Percentiles rank a stretch among this genome's conserved stretches.
Evolutionary conservation across 192 early-diverging fungal species (phyloP).

Genomic region (Gryganskiella cystojenkinii): DNA sequence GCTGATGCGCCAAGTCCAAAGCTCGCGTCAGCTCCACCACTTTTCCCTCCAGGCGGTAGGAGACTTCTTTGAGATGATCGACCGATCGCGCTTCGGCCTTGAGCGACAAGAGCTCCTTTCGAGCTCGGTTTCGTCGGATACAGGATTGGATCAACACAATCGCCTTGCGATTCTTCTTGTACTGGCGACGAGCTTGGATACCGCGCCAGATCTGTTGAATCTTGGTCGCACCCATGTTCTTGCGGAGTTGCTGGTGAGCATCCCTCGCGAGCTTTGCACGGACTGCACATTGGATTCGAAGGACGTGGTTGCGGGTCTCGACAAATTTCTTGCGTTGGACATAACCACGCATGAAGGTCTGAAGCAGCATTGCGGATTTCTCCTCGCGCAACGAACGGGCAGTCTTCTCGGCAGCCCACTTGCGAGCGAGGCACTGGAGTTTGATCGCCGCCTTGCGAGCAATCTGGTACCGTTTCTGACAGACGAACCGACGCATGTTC

Average conservation of each 20-base stretch:
- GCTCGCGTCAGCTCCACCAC: constrained; percentile 93
- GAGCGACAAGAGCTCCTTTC: constrained; percentile 72
- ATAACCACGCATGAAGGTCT: constrained; percentile 76
- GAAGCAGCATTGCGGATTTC: constrained; percentile 79
- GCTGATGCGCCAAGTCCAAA: constrained; percentile 73
- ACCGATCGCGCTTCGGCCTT: constrained; percentile 91
- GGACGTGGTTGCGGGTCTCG: constrained; percentile 59
- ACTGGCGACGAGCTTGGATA: constrained; percentile 67
- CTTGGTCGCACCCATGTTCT: constrained; percentile 74
- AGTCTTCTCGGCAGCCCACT: constrained; percentile 63
- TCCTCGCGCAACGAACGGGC: constrained; percentile 68
- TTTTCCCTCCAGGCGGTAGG: constrained; percentile 95
- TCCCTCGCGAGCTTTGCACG: constrained; percentile 75
- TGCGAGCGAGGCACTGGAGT: constrained; percentile 76
- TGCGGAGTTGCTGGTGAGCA: constrained; percentile 66
- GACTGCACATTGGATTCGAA: constrained; percentile 71
- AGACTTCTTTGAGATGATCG: constrained; percentile 93
- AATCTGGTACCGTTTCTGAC: constrained; percentile 65
- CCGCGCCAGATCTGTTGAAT: constrained; percentile 85
- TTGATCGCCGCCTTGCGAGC: constrained; percentile 66
- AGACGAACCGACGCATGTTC: constrained; percentile 79
- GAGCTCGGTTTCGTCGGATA: constrained; percentile 78
- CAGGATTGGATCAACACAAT: constrained; percentile 88
- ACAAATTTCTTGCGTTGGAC: constrained; percentile 64
- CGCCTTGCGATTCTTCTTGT: constrained; percentile 60